Evolutionary conservation across 2,329 filamentous ascomycete genomes (phyloP).

Genomic region (Claviceps citrina): DNA sequence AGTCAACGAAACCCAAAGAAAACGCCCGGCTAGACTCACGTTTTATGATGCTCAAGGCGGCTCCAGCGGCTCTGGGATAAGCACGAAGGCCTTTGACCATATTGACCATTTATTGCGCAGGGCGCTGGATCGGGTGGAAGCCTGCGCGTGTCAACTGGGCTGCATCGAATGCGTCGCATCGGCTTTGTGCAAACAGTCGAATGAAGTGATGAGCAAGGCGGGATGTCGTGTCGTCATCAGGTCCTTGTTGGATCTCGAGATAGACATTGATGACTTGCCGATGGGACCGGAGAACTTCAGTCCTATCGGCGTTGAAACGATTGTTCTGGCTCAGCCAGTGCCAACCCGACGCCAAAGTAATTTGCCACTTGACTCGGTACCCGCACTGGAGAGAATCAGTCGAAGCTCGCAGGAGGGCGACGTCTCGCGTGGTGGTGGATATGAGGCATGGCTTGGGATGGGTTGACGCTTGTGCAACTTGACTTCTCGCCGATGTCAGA

Average conservation of each 20-base stretch:
- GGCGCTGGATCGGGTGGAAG: conserved; percentile 60
- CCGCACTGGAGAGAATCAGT: not conserved
- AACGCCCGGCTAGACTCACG: conserved; percentile 73
- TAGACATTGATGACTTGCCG: conserved; percentile 71
- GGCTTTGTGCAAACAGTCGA: conserved; percentile 70
- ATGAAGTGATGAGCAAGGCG: conserved; percentile 86
- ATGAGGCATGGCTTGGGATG: conserved; percentile 12
- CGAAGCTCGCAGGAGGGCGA: conserved; percentile 11
- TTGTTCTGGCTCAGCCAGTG: conserved; percentile 59
- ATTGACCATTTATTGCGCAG: conserved; percentile 62
- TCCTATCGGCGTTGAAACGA: conserved; percentile 65
- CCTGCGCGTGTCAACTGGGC: conserved; percentile 61
- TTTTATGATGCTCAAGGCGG: conserved; percentile 96
- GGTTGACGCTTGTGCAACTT: not conserved
- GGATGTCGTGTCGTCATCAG: conserved; percentile 71
- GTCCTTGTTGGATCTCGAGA: conserved; percentile 56
- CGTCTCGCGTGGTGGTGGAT: conserved; percentile 10
- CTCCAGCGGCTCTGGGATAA: conserved; percentile 67
- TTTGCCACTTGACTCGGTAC: not conserved
- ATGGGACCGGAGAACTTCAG: conserved; percentile 64
- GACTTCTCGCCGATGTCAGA: no score
- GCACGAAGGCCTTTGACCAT: conserved; percentile 86
- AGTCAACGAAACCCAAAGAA: conserved; percentile 50
- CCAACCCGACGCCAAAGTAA: conserved; percentile 11
- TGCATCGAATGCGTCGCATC: conserved; percentile 84